Base-by-base conservation (phyloP, 208 protist genomes). In the Trypanosoma vivax region DNA sequence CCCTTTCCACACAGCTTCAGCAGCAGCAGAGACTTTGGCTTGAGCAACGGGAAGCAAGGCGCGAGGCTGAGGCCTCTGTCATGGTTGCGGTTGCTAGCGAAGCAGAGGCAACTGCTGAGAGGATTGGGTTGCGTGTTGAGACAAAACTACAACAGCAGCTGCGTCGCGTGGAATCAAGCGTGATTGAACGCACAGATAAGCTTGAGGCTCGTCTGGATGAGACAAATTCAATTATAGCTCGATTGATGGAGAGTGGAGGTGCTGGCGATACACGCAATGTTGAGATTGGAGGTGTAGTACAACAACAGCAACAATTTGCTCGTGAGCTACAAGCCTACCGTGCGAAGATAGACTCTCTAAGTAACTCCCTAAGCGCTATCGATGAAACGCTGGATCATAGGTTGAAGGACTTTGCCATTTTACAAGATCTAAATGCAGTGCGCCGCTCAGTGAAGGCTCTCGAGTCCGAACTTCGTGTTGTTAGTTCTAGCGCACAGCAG, bases 1-100 rank as follows among this genome's bases (percentile, higher is more conserved):
- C 34, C 13, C 9, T 67, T 65, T 33, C 50, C 3, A 16, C 73
- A 13, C 72, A 75, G 24, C 35, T 70, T 28, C 75, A 83, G 54
- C 72, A 81, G 52, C 48, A 45, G 9, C 11, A 19, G 24, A 50
- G 55, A 3, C 62, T 64, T 24, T 70, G 50, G 52, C 60, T 65
- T 18, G 57, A 65, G 50, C 55, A 65, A 23, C 57, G 70, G n/a
- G 70, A 73, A 48, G 33, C 48, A 5, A 56, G 61, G 24, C 9
- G 34, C 3, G 46, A 52, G 39, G 6, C 23, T 11, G 39, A 43
- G n/a, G 39, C 39, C 24, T n/a, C 42, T 23, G 42, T 27, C 3
- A 28, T 46, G 21, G 14, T 24, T 23, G n/a, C 16, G 10, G 19
- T 11, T 19, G n/a, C n/a, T n/a, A n/a, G n/a, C n/a, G 54, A 42